Conservation (phyloP, 1,139 yeast species). For the Debaryomycetaceae sp. region DNA sequence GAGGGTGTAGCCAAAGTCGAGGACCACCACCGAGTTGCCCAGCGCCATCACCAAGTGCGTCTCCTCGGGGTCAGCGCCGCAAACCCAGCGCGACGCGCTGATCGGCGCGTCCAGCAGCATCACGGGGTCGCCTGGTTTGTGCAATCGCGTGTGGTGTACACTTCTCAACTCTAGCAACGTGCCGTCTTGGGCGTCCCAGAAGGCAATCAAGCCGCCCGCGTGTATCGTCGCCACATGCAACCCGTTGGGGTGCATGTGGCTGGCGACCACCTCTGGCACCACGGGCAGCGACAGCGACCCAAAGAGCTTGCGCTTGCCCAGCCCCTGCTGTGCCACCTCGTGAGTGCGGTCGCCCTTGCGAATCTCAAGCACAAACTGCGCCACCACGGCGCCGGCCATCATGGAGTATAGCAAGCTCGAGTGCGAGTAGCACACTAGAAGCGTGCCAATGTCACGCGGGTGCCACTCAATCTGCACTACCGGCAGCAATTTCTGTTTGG, state of each 20-base stretch:
- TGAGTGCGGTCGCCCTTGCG: conserved; percentile 30
- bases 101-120: conserved; percentile 5
- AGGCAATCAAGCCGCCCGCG: conserved; percentile 76
- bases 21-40: conserved; percentile 55
- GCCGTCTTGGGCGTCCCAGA: conserved; percentile 88
- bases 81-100: conserved; percentile 24
- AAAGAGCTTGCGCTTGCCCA: conserved; percentile 42
- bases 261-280: conserved; percentile 51
- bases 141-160: conserved; percentile 59
- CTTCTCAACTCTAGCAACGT: conserved; percentile 71
- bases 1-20: conserved; percentile 81
- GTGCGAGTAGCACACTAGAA: conserved; percentile 69
- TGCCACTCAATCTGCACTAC: conserved; percentile 71
- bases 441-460: conserved; percentile 82
- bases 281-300: conserved; percentile 37
- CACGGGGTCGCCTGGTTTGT: conserved; percentile 41
- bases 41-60: conserved; percentile 74
- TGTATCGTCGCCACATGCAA: conserved; percentile 76
- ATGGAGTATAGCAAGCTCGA: conserved; percentile 70
- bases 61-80: conserved; percentile 64
- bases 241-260: conserved; percentile 92
- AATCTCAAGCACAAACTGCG: conserved; percentile 54
- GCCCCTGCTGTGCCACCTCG: conserved; percentile 24
- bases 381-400: conserved; percentile 52
- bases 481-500: conserved; percentile 49